Conservation (phyloP, 768 basidiomycete species). For the Hemileccinum impolitum region DNA sequence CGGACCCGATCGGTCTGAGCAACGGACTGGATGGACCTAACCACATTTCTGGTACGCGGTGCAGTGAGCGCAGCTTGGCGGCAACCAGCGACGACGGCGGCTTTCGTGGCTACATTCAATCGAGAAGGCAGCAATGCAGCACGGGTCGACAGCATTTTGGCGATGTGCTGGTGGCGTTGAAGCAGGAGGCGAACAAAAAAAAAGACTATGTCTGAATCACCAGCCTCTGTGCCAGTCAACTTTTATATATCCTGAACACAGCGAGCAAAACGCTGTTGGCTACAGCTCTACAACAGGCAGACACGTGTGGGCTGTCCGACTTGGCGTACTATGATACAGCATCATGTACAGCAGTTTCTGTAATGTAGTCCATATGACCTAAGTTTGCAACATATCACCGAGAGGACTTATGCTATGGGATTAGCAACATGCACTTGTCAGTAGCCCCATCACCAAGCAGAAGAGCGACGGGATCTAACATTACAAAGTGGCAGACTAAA, state of each 20-base stretch:
- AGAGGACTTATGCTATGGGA: too few relatives aligned
- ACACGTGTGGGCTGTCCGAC: not conserved
- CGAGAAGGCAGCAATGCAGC: slow-evolving; percentile 20
- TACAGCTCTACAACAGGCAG: slow-evolving; percentile 5
- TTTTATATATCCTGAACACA: not conserved
- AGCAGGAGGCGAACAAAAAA: not conserved
- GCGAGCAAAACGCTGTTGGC: slow-evolving; percentile 20
- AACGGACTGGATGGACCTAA: slow-evolving; percentile 53
- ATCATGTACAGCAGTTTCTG: not conserved
- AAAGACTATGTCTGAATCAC: not conserved
- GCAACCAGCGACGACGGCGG: slow-evolving; percentile 42
- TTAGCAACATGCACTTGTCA: too few relatives aligned
- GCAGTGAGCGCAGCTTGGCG: slow-evolving; percentile 40
- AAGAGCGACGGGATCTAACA: too few relatives aligned
- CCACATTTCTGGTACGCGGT: slow-evolving; percentile 36
- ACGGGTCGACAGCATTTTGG: slow-evolving; percentile 32
- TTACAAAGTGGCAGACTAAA: too few relatives aligned
- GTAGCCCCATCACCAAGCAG: too few relatives aligned
- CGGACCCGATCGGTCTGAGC: slow-evolving; percentile 75
- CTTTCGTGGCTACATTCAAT: slow-evolving; percentile 40
- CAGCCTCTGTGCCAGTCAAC: not conserved
- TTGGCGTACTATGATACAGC: too few relatives aligned
- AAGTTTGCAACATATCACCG: too few relatives aligned
- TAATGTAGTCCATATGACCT: too few relatives aligned
- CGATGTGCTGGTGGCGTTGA: slow-evolving; percentile 4